Evolutionary conservation across 768 basidiomycete species (phyloP).

Genomic region (Naganishia friedmannii): DNA sequence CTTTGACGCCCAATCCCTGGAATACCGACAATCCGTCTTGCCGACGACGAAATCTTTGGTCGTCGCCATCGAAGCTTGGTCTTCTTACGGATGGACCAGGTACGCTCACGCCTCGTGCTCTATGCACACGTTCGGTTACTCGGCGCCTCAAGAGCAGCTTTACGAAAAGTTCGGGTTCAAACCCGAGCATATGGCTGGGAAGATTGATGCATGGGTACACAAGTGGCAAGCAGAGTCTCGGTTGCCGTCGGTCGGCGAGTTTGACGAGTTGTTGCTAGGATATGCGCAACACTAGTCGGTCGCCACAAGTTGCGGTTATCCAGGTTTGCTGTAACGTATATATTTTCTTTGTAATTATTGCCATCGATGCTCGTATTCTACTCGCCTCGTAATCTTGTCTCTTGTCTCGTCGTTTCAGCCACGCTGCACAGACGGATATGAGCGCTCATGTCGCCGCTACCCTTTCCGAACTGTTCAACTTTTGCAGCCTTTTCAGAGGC

Average conservation of each 20-base stretch:
- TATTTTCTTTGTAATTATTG: not conserved
- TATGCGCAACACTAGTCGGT: slow-evolving; percentile 16
- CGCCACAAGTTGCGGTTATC: not conserved
- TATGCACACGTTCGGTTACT: slow-evolving; percentile 50
- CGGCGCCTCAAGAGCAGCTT: slow-evolving; percentile 44
- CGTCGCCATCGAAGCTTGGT: slow-evolving; percentile 50
- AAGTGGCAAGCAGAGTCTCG: slow-evolving; percentile 27
- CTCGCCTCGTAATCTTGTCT: too few relatives aligned
- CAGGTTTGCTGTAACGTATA: not conserved
- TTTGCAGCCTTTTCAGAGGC: too few relatives aligned
- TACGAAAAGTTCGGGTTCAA: slow-evolving; percentile 50
- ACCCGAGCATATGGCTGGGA: slow-evolving; percentile 40
- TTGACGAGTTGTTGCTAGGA: slow-evolving; percentile 44
- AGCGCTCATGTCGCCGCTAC: too few relatives aligned
- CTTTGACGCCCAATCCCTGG: slow-evolving; percentile 43
- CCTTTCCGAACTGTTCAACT: too few relatives aligned
- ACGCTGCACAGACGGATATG: too few relatives aligned
- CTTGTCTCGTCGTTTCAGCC: too few relatives aligned
- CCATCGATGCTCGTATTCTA: too few relatives aligned
- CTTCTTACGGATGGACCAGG: slow-evolving; percentile 46
- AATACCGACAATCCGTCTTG: slow-evolving; percentile 39
- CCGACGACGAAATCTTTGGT: slow-evolving; percentile 38
- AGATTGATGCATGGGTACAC: slow-evolving; percentile 36
- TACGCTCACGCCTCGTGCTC: slow-evolving; percentile 50
- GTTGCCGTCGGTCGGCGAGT: slow-evolving; percentile 42